A percentile compares a stretch with the other conserved stretches of the same genome.
These are phyloP conservation scores for Phytophthora pluvialis DNA, from an alignment of 352 stramenopile species.

Conservation along the genomic window DNA sequence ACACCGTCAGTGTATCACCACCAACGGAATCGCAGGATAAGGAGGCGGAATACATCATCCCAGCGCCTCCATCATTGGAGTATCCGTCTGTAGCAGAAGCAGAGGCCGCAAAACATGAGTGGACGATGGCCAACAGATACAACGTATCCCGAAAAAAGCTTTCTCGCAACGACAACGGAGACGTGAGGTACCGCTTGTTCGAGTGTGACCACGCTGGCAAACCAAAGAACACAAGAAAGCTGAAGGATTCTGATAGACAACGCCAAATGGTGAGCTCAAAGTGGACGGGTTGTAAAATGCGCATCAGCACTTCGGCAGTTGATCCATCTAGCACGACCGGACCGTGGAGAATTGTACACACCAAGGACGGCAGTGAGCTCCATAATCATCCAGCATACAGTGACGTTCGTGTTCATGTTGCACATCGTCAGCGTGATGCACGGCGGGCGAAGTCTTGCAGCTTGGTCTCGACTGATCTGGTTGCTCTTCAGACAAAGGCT, in stretches of 20 bases:
- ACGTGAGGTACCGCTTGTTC: no score
- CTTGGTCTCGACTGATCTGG: neutral
- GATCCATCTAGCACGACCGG: neutral
- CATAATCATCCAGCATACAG: neutral
- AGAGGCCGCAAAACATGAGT: no score
- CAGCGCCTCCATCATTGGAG: no score
- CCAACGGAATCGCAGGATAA: no score
- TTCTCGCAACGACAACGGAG: no score
- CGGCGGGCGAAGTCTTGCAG: neutral
- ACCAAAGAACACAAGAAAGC: neutral
- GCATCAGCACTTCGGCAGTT: neutral
- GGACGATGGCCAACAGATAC: no score
- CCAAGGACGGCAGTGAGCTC: neutral
- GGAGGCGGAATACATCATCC: no score
- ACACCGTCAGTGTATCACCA: no score
- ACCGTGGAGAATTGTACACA: neutral
- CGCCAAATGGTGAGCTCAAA: neutral
- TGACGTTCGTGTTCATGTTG: neutral
- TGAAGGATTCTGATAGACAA: no score
- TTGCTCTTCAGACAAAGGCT: neutral
- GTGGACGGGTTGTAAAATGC: neutral
- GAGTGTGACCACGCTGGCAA: neutral
- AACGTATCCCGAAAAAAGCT: no score
- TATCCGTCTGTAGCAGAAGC: no score
- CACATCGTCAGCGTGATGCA: neutral